Evolutionary conservation across 2,329 filamentous ascomycete genomes (phyloP).

Genomic region (Aspergillus phoenicis): DNA sequence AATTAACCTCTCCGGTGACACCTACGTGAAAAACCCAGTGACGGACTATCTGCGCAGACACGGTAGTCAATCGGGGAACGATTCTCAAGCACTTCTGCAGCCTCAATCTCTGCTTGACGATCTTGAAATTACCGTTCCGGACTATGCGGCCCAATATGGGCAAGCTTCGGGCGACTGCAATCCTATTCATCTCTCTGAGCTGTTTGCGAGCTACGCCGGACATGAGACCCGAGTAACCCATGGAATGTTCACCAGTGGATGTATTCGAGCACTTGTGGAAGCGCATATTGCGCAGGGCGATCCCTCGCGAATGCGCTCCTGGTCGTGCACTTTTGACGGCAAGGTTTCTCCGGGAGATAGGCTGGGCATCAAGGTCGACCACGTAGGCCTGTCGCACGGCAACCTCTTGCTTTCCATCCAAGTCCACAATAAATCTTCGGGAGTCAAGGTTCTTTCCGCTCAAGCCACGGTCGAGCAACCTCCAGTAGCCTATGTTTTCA

Average conservation of each 20-base stretch:
- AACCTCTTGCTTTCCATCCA: no score
- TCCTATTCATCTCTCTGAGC: constrained; percentile 94
- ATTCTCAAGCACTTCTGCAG: background rate
- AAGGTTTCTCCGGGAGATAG: constrained; percentile 96
- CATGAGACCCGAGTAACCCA: constrained; percentile 93
- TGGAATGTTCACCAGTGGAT: constrained; percentile 96
- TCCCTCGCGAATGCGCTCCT: constrained; percentile 91
- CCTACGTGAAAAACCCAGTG: background rate
- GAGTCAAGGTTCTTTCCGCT: constrained; percentile 75
- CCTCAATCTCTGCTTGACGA: background rate
- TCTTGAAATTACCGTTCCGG: background rate
- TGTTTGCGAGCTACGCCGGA: constrained; percentile 90
- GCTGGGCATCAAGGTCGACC: constrained; percentile 86
- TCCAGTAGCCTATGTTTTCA: constrained; percentile 91
- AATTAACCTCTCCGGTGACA: background rate
- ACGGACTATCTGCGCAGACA: constrained; percentile 11
- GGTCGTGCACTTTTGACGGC: constrained; percentile 67
- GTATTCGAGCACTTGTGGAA: constrained; percentile 65
- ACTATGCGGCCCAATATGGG: constrained; percentile 82
- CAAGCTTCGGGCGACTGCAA: constrained; percentile 95
- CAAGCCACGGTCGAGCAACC: constrained; percentile 96
- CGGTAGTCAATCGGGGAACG: background rate
- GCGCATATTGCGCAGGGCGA: constrained; percentile 71
- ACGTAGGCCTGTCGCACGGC: constrained; percentile 53
- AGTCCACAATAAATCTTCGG: no score